Base-by-base conservation (phyloP, 805 yeast species). In the Yamadazyma akitaensis region DNA sequence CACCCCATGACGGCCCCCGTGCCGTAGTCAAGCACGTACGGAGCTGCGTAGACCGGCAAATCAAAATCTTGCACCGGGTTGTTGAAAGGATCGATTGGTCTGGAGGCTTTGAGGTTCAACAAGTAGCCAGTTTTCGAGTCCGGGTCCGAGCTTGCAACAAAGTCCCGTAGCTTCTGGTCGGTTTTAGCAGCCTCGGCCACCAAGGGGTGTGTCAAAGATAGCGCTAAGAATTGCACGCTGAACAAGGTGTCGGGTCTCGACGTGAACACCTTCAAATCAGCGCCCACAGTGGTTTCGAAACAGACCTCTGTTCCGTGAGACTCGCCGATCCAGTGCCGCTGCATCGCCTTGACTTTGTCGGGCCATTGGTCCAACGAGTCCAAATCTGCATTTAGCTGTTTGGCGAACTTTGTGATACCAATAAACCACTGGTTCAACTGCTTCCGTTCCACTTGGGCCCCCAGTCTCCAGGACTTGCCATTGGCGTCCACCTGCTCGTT, bases 1-100 rank as follows among this genome's bases (percentile, higher is more conserved):
- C 95, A 88, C 1, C 99, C 99, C 98, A 94, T 92, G 0, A 92
- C 98, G 0, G 96, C 96, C 34, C 97, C 96, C 47, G 81, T 81
- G 0, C 97, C 97, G 60, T 92, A 92, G 3, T 86, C 82, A 31
- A 92, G 61, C 0, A 92, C 98, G 63, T 91, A 94, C 0, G 97
- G 96, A 0, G 98, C 97, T 2, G 77, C 91, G 68, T 79, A 94
- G 0, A 92, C 81, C 0, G 97, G 97, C 5, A 92, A 48, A 2
- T 63, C 59, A 46, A 39, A 67, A 0, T 26, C 28, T 6, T 44
- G 38, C 1, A 13, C 16, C 3, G 26, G 33, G 2, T 55, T 42
- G 14, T 67, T 64, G 18, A 55, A 40, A 1, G 70, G 61, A 30
- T 67, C 65, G 1, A 91, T 64, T 0, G 99, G 99, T 49, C 87